A percentile compares a stretch with the other conserved stretches of the same genome.
Conservation (phyloP, 257 asterid genomes). For the Nicotiana sylvestris region DNA sequence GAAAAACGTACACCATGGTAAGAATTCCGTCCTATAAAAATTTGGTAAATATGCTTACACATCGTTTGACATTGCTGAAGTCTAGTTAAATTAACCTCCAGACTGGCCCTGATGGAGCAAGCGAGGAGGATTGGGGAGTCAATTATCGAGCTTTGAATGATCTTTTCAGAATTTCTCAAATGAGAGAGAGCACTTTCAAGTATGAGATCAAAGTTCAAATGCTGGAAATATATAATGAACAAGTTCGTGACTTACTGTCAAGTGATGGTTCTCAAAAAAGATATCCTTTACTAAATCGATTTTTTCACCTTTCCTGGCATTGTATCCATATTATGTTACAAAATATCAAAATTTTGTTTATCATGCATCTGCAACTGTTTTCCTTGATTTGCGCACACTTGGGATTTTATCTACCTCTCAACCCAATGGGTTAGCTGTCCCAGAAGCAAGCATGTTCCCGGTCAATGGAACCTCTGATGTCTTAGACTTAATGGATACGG, state of each 20-base stretch:
- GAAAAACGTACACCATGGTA: constrained; percentile 97
- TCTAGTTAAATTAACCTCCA: constrained; percentile 23
- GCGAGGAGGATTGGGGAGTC: constrained; percentile 89
- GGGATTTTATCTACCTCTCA: constrained; percentile 63
- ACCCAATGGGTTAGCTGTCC: constrained; percentile 82
- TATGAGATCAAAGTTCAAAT: constrained; percentile 88
- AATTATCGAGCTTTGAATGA: constrained; percentile 85
- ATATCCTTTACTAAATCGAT: constrained; percentile 54
- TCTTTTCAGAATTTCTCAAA: constrained; percentile 68
- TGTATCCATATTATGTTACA: not conserved
- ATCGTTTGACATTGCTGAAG: constrained; percentile 14
- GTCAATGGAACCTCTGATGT: constrained; percentile 68
- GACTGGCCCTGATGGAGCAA: constrained; percentile 89
- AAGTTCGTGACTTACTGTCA: constrained; percentile 90
- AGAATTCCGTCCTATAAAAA: not conserved
- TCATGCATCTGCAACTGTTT: constrained; percentile 16
- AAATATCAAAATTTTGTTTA: not conserved
- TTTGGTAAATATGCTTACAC: not conserved
- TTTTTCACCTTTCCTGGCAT: not conserved
- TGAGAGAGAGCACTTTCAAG: constrained; percentile 42
- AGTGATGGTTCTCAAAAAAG: constrained; percentile 56
- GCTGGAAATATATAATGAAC: constrained; percentile 96
- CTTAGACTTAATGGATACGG: constrained; percentile 68
- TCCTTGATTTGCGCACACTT: constrained; percentile 85
- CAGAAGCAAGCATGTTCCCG: constrained; percentile 69